Evolutionary conservation across 2,329 filamentous ascomycete genomes (phyloP).

Genomic region (Fusarium guadeloupense): DNA sequence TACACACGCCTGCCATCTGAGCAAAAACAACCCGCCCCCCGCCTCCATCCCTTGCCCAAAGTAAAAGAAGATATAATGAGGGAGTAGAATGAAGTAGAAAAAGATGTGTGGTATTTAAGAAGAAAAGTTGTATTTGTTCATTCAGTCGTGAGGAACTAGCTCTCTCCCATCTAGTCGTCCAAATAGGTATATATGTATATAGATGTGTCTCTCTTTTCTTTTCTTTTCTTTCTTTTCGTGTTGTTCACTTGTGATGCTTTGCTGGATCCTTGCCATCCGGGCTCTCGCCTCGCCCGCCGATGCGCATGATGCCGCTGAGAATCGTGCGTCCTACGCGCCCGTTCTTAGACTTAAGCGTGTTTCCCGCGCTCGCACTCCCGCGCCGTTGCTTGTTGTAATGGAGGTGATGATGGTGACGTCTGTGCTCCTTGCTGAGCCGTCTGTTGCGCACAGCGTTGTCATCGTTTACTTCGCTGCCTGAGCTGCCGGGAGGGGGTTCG

Average conservation of each 20-base stretch:
- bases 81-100: not conserved
- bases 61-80: not conserved
- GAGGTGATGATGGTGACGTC: constrained; percentile 41
- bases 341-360: constrained; percentile 50
- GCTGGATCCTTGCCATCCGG: constrained; percentile 49
- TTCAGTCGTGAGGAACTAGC: constrained; percentile 30
- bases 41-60: not conserved
- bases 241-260: constrained; percentile 20
- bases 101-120: constrained; percentile 5
- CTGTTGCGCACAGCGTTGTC: constrained; percentile 28
- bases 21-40: not conserved
- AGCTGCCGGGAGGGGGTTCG: constrained; percentile 57
- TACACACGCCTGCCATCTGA: not conserved
- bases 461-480: constrained; percentile 57
- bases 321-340: constrained; percentile 55
- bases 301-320: constrained; percentile 57
- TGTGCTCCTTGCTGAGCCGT: constrained; percentile 48
- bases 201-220: not conserved
- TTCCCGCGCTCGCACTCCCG: constrained; percentile 43
- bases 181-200: constrained; percentile 20
- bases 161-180: constrained; percentile 23
- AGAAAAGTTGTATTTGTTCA: constrained; percentile 31
- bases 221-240: too few relatives aligned
- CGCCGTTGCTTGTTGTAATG: constrained; percentile 47
- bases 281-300: constrained; percentile 53